phyloP scores from a whole-genome alignment of 805 yeast species.

The Yarrowia sp. region DNA sequence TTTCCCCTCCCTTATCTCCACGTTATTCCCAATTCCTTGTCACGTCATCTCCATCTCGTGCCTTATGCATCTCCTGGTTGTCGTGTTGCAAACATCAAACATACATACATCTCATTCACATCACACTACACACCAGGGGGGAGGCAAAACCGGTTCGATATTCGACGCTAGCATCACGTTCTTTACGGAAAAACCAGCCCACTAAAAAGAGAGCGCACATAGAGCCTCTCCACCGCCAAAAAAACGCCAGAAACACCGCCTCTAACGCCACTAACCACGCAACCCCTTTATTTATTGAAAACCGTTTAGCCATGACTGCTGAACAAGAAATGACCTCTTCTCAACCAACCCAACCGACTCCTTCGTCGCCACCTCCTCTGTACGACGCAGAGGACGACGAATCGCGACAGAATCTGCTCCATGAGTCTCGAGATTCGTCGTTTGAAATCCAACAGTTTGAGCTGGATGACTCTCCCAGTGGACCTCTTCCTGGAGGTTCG shows the following conservation, averaged over 20 bases:
- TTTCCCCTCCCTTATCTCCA: not conserved
- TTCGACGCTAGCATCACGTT: too few relatives aligned
- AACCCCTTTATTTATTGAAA: not conserved
- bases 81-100: not conserved
- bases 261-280: conserved; percentile 14
- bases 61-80: not conserved
- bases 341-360: not conserved
- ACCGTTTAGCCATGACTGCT: not conserved
- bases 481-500: conserved; percentile 26
- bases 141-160: not conserved
- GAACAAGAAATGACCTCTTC: not conserved
- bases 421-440: conserved; percentile 26
- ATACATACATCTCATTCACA: not conserved
- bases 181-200: not conserved
- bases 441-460: conserved; percentile 38
- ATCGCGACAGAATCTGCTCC: conserved; percentile 24
- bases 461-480: conserved; percentile 33
- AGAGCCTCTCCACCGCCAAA: not conserved
- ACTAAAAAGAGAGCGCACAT: too few relatives aligned
- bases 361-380: conserved; percentile 36
- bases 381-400: conserved; percentile 27
- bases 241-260: not conserved
- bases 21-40: not conserved
- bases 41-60: not conserved
- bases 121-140: conserved; percentile 1